Evolutionary conservation across 148 eudicot species (phyloP), one percentile per base, ranked within the genome.

Genomic region (Diospyros kaki): DNA sequence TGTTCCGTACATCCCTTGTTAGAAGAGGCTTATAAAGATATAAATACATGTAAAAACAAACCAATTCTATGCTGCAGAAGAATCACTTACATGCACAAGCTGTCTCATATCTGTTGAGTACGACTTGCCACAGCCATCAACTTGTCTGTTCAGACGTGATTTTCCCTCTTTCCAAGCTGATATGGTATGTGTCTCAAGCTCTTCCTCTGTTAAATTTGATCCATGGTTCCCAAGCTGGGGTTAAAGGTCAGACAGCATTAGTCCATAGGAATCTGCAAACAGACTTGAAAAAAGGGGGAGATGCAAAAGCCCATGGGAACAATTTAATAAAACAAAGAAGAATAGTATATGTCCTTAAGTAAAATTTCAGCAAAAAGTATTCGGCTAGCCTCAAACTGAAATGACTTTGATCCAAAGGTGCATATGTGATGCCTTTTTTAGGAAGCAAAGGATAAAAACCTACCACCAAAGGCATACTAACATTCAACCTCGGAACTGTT

Each of bases 141-240:
- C 81, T 83, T 84, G 91, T 68, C 87, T 72, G 70, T 58, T 88
- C 63, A 84, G 84, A 68, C 82, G 87, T 78, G 76, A 69, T 79
- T 92, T 92, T 66, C 87, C 93, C 59, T 90, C 90, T 84, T 92
- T 92, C 97, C 97, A 92, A 53, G 97, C 97, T 74, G 87, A 86
- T 77, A 92, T 92, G 51, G 93, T 81, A 75, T 92, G 97, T 44
- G 94, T 92, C 85, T 90, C 97, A 45, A 92, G 85, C 79, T 92
- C 93, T 80, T 92, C 94, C 79, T 92, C 97, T 44, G 97, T 90
- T 83, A 90, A 79, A 74, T 90, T 90, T 68, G 94, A 90, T 68
- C 93, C 94, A 82, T 83, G 91, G 74, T 71, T 92, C 74, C 97
- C 94, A 83, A 92, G 91, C 97, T 92, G 84, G 66, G 75, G 66